These are phyloP conservation scores for Cardamine occulta DNA, from an alignment of 345 rosid genomes.

Conservation along the genomic window DNA sequence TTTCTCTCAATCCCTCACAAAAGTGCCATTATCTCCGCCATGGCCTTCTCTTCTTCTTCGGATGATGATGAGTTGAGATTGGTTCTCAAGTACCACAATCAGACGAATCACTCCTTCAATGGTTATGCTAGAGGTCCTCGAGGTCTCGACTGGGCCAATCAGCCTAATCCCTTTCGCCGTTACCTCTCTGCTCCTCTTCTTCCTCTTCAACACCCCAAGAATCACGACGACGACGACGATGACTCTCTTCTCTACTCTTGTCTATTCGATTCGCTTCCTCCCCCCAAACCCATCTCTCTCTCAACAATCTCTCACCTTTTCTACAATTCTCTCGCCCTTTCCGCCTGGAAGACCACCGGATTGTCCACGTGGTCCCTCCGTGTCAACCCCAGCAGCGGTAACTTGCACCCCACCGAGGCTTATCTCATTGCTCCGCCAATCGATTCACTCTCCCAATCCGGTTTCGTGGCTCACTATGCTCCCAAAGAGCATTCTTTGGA, in stretches of 20 bases:
- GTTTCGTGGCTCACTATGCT: slow-evolving; percentile 82
- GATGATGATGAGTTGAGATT: slow-evolving; percentile 21
- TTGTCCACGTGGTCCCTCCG: slow-evolving; percentile 90
- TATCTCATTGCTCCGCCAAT: slow-evolving; percentile 74
- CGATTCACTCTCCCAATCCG: slow-evolving; percentile 48
- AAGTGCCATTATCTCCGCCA: slow-evolving; percentile 24
- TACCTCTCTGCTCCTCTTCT: slow-evolving; percentile 64
- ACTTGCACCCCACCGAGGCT: slow-evolving; percentile 82
- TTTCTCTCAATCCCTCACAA: slow-evolving; percentile 18
- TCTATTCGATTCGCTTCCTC: slow-evolving; percentile 64
- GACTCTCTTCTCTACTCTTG: slow-evolving; percentile 55
- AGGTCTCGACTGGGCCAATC: slow-evolving; percentile 94
- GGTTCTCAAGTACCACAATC: slow-evolving; percentile 67
- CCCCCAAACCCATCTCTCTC: slow-evolving; percentile 57
- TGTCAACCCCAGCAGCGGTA: slow-evolving; percentile 95
- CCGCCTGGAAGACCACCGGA: slow-evolving; percentile 87
- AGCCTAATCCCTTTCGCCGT: slow-evolving; percentile 90
- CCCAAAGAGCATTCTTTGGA: slow-evolving; percentile 82
- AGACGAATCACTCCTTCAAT: slow-evolving; percentile 74
- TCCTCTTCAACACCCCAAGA: slow-evolving; percentile 53
- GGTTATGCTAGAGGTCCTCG: slow-evolving; percentile 80
- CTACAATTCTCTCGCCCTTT: slow-evolving; percentile 80
- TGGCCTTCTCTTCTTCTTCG: slow-evolving; percentile 44
- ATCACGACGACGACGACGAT: slow-evolving; percentile 14
- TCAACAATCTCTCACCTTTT: slow-evolving; percentile 69